Conservation (phyloP, 2,329 filamentous ascomycete genomes). For the Lachnellula suecica region DNA sequence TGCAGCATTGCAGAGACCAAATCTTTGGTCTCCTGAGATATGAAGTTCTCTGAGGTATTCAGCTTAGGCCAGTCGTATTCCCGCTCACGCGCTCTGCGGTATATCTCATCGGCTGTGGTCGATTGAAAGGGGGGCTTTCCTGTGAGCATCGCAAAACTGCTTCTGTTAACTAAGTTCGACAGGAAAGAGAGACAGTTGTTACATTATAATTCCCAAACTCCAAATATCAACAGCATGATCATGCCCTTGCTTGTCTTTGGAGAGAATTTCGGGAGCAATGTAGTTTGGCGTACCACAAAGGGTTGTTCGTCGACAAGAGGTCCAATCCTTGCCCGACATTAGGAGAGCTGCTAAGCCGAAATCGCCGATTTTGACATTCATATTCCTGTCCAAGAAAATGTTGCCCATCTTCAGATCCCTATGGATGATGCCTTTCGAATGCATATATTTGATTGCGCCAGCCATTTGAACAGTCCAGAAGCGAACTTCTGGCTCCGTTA, state of each 20-base stretch:
- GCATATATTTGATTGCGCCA: constrained; percentile 97
- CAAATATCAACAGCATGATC: constrained; percentile 98
- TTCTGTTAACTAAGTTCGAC: constrained; percentile 24
- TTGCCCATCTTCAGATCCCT: constrained; percentile 98
- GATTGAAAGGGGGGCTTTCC: constrained; percentile 97
- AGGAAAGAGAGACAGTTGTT: constrained; percentile 34
- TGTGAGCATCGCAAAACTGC: constrained; percentile 89
- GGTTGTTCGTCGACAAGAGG: constrained; percentile 78
- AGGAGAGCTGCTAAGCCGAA: constrained; percentile 92
- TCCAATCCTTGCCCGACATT: constrained; percentile 87
- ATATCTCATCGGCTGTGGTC: constrained; percentile 82
- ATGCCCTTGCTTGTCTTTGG: constrained; percentile 91
- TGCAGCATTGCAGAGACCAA: constrained; percentile 75
- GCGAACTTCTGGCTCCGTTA: constrained; percentile 91
- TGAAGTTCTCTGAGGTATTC: constrained; percentile 65
- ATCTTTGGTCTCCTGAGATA: constrained; percentile 74
- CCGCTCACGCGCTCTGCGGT: constrained; percentile 65
- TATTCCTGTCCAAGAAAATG: constrained; percentile 87
- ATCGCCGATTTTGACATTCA: constrained; percentile 98
- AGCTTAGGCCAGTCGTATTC: constrained; percentile 79
- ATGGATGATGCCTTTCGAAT: constrained; percentile 93
- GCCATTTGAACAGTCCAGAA: constrained; percentile 94
- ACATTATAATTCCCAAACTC: constrained; percentile 97
- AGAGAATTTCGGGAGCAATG: constrained; percentile 93
- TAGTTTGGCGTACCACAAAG: constrained; percentile 98